Conservation (phyloP, 805 yeast genomes). For the Hanseniaspora lachancei region DNA sequence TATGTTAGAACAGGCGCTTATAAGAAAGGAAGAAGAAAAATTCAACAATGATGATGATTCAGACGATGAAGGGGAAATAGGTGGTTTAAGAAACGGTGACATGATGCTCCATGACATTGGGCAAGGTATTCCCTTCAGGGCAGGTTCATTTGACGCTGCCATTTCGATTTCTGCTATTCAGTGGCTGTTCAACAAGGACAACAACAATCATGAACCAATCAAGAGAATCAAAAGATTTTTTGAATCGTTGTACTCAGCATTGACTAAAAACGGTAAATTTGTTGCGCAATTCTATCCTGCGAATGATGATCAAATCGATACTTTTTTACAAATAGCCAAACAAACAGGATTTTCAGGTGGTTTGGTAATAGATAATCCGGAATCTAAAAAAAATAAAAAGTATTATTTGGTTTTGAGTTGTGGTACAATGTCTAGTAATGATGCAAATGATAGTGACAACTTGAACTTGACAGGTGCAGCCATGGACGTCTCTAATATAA, state of each 20-base stretch:
- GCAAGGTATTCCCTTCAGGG: conserved; percentile 82
- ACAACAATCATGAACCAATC: conserved; percentile 68
- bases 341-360: conserved; percentile 96
- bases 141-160: conserved; percentile 95
- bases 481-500: conserved; percentile 24
- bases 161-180: conserved; percentile 90
- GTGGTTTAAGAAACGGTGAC: conserved; percentile 44
- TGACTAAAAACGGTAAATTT: conserved; percentile 90
- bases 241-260: conserved; percentile 71
- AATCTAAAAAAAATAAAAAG: conserved; percentile 79
- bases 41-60: conserved; percentile 3
- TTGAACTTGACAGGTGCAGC: conserved; percentile 53
- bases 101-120: conserved; percentile 87
- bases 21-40: conserved; percentile 58
- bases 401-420: conserved; percentile 71
- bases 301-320: conserved; percentile 71
- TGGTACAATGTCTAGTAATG: conserved; percentile 56
- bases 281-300: conserved; percentile 95
- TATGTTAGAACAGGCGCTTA: conserved; percentile 89
- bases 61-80: not conserved
- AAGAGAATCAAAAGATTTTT: conserved; percentile 69
- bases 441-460: conserved; percentile 67
- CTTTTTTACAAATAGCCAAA: conserved; percentile 72
- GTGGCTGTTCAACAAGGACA: conserved; percentile 96
- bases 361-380: conserved; percentile 83